Conservation (phyloP, 116 monocot species). For the Trichopus zeylanicus region DNA sequence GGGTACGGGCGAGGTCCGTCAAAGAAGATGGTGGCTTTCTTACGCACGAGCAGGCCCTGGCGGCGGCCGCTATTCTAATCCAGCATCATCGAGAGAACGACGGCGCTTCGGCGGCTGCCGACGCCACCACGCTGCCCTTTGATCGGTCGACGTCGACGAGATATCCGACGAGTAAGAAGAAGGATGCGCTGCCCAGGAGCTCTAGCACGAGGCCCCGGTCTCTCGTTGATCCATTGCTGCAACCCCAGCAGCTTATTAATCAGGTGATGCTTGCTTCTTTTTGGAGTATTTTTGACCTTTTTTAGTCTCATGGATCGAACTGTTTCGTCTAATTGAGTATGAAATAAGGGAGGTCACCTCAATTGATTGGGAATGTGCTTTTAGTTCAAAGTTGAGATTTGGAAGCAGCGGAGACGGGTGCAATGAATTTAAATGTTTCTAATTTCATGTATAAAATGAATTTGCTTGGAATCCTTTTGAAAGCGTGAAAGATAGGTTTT, state of each 20-base stretch:
- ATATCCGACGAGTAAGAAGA: constrained; percentile 16
- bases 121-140: constrained; percentile 17
- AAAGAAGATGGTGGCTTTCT: constrained; percentile 8
- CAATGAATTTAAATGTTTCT: too few relatives aligned
- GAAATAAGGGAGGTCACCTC: not conserved
- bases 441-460: too few relatives aligned
- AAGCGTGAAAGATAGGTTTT: too few relatives aligned
- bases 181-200: constrained; percentile 64
- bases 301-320: not conserved
- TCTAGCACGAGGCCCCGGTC: constrained; percentile 57
- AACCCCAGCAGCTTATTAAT: constrained; percentile 65
- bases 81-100: constrained; percentile 22
- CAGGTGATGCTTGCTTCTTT: constrained; percentile 25
- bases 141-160: constrained; percentile 66
- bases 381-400: not conserved
- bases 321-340: not conserved
- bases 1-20: constrained; percentile 10
- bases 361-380: not conserved
- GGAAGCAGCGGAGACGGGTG: too few relatives aligned
- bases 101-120: constrained; percentile 10
- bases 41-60: constrained; percentile 48
- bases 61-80: constrained; percentile 41
- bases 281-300: not conserved
- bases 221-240: constrained; percentile 41
- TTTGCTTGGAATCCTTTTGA: too few relatives aligned